These are phyloP conservation scores for Venturia oleaginea DNA, from an alignment of 2,329 filamentous ascomycete species.

Conservation along the genomic window DNA sequence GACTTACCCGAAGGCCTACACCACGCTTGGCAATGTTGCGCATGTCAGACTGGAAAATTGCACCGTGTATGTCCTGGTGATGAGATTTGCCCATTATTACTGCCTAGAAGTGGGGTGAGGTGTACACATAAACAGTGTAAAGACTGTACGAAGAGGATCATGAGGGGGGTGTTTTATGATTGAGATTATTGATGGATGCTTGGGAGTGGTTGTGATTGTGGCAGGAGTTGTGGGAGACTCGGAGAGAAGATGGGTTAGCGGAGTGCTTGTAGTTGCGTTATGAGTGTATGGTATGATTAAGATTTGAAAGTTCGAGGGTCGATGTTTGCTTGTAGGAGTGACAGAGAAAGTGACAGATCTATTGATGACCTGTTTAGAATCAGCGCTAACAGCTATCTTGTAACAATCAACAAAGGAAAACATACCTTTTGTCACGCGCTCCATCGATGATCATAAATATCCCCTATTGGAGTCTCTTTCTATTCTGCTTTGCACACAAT, in stretches of 20 bases:
- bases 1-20: not conserved
- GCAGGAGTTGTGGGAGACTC: not conserved
- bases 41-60: not conserved
- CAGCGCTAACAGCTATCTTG: not conserved
- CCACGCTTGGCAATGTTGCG: not conserved
- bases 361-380: not conserved
- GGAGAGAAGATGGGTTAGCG: not conserved
- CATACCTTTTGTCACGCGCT: not conserved
- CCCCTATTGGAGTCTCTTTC: not conserved
- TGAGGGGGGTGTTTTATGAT: not conserved
- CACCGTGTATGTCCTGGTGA: not conserved
- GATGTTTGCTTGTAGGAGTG: not conserved
- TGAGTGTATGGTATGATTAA: not conserved
- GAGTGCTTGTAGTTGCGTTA: not conserved
- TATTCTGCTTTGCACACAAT: not conserved
- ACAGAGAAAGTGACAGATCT: not conserved
- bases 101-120: not conserved
- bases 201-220: too few relatives aligned
- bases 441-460: not conserved
- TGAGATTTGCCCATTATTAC: not conserved
- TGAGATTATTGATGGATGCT: not conserved
- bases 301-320: not conserved
- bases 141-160: not conserved
- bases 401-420: not conserved
- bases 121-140: not conserved